A percentile compares a stretch with the other conserved stretches of the same genome.
Conservation (phyloP, 2,329 filamentous ascomycete species). For the Sclerotinia minor region DNA sequence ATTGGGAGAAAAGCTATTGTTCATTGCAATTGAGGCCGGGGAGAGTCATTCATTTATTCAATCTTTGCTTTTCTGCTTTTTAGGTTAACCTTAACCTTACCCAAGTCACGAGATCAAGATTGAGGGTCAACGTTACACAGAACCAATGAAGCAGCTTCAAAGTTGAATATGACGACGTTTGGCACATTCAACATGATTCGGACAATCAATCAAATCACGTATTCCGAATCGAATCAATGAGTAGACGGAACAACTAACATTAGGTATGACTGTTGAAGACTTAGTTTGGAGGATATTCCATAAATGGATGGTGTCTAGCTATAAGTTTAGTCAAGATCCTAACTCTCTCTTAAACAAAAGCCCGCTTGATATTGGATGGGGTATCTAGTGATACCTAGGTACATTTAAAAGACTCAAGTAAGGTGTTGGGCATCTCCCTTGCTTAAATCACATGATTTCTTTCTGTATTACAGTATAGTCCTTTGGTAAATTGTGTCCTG, state of each 20-base stretch:
- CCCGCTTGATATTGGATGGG: not conserved
- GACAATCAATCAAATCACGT: no score
- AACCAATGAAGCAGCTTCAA: not conserved
- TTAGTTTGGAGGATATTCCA: no score
- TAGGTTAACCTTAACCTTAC: no score
- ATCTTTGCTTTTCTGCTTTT: no score
- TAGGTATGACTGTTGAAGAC: no score
- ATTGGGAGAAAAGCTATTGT: not conserved
- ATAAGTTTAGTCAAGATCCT: not conserved
- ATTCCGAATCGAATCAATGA: not conserved
- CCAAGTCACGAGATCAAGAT: no score
- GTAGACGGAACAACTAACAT: not conserved
- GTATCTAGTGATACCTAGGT: not conserved
- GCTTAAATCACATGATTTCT: not conserved
- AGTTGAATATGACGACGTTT: not conserved
- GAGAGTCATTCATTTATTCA: no score
- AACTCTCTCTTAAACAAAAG: not conserved
- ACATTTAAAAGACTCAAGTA: not conserved
- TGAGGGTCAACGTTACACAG: not conserved
- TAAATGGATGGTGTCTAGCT: no score
- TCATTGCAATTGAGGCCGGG: not conserved
- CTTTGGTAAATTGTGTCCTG: not conserved
- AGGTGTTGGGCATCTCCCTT: not conserved
- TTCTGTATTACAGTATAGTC: not conserved
- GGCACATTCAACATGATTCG: not conserved